A percentile compares a stretch with the other conserved stretches of the same genome.
phyloP scores from a whole-genome alignment of 768 basidiomycete species.

The Mycena olivaceomarginata region DNA sequence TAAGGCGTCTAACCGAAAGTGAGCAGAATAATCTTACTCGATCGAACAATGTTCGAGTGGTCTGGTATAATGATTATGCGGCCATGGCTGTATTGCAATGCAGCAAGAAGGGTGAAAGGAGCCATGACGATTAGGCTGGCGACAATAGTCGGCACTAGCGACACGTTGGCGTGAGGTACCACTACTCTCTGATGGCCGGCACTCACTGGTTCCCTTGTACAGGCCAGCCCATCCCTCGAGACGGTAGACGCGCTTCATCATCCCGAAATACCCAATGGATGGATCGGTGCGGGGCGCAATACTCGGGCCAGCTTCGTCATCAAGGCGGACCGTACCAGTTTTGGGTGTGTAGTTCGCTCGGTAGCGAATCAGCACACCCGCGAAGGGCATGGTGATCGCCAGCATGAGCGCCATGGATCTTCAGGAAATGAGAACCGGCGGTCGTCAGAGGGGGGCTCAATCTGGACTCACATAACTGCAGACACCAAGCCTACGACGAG shows the following conservation, averaged over 20 bases:
- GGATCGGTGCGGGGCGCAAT: neutral
- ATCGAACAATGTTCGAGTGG: neutral
- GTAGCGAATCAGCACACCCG: conserved; percentile 23
- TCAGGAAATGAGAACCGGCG: neutral
- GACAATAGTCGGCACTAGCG: conserved; percentile 36
- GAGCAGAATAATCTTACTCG: neutral
- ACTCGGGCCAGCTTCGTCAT: neutral
- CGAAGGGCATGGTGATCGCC: conserved; percentile 15
- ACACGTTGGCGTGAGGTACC: neutral
- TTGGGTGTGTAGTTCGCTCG: conserved; percentile 30
- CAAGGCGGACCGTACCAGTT: neutral
- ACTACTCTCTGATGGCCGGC: neutral
- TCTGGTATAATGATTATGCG: neutral
- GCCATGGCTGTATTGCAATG: neutral
- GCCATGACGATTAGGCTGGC: neutral
- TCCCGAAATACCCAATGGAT: conserved; percentile 24
- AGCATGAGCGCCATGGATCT: neutral
- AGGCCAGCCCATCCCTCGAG: conserved; percentile 34
- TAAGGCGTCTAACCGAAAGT: neutral
- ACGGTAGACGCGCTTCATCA: conserved; percentile 30
- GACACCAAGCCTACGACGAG: neutral
- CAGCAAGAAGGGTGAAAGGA: neutral
- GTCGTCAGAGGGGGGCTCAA: neutral
- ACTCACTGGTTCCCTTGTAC: conserved; percentile 40
- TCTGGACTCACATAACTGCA: neutral